Base-by-base conservation (phyloP, 164 flowering plant species). In the Dillenia suffruticosa region DNA sequence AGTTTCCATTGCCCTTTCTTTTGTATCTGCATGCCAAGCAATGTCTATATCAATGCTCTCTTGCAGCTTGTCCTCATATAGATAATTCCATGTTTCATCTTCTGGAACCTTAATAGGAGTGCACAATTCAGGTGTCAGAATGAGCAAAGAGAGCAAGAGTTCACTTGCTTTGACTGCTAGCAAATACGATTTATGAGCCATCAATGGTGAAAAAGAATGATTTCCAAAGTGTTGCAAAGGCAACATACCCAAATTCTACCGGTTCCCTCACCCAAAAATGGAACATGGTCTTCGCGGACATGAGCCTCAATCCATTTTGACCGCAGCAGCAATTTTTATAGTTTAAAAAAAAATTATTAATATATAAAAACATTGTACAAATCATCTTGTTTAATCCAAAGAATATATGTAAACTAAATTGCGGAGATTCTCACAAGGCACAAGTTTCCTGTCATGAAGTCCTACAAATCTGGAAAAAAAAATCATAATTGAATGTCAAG, bases 231-330 rank as follows among this genome's bases (percentile, higher is more conserved):
- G 44, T 47, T 58, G 58, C 16, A 61, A 62, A 61, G 63, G 53
- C 47, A 10, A 81, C 89, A 70, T 19, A 94, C 99, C 99, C 99
- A 95, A 72, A 70, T 63, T 70, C 54, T 67, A 55, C 99, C 96
- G 56, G 70, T 62, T 53, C 87, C 86, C 52, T 74, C 51, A 63
- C 99, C 90, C 72, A 82, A 49, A 62, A 62, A 66, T 40, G 65
- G 81, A 63, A 85, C 94, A 75, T 79, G 71, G 12, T 69, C 81
- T 85, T 81, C 76, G 74, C 99, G 92, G 2, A 82, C 73, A 59
- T 44, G 84, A 67, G 5, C 61, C 76, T 85, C 80, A 48, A 85
- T 74, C 82, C 74, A 71, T 44, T 85, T 72, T n/a, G 83, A 73
- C 97, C 91, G 92, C 58, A 32, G 40, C 40, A 4, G 40, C 40